Conservation (phyloP, 352 stramenopile genomes). For the Blastocystis sp. region DNA sequence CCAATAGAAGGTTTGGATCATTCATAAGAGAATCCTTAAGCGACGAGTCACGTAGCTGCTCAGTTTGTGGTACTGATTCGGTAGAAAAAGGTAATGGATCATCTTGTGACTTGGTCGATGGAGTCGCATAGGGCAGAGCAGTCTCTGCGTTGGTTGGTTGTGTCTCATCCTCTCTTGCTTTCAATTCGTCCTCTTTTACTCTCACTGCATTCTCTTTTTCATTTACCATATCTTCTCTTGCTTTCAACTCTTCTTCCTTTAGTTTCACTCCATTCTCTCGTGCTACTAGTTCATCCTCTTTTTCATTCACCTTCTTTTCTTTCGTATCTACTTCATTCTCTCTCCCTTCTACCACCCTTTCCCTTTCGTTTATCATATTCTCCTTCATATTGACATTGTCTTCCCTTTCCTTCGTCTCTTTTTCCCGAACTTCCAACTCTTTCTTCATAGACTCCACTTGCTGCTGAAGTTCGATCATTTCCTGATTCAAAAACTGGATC, state of each 20-base stretch:
- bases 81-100: no score
- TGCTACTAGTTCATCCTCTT: neutral
- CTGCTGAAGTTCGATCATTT: neutral
- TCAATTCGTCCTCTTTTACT: neutral
- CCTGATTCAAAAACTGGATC: constrained; percentile 54
- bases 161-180: neutral
- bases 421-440: neutral
- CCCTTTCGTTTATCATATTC: neutral
- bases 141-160: no score
- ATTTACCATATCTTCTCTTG: neutral
- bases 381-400: neutral
- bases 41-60: no score
- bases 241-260: neutral
- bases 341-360: neutral
- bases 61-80: no score
- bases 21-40: no score
- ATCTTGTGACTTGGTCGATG: no score
- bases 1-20: neutral
- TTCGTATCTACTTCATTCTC: neutral
- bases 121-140: no score
- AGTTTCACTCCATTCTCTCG: neutral
- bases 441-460: neutral
- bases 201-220: neutral
- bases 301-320: neutral
- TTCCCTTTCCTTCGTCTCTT: neutral